Evolutionary conservation across 148 eudicot species (phyloP), one percentile per base, ranked within the genome.

Genomic region (Selenicereus undatus): DNA sequence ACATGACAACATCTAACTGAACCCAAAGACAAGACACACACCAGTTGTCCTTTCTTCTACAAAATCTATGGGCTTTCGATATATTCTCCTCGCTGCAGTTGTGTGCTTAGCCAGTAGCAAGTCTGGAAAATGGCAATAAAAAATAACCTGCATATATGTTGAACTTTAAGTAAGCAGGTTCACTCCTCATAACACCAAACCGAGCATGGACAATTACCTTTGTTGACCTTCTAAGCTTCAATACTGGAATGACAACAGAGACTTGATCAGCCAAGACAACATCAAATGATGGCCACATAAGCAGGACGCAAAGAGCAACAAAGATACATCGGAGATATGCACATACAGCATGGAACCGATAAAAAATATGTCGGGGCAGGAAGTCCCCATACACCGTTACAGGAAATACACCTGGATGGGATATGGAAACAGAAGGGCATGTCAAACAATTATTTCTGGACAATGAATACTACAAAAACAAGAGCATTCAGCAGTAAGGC

Each of bases 81-180:
- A 96, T 64, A 93, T 83, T 89, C 91, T 92, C 88, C 97, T 84
- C 29, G 93, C 87, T 21, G 83, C 0, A 39, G 98, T 93, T 10
- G 95, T 92, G 79, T 90, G 99, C 79, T 96, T 92, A 75, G 99
- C 98, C 75, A 96, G 86, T 77, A 96, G 87, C 85, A 96, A 83
- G 89, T 96, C 99, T 2, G 99, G 99, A 89, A 96, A 96, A 90
- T 96, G 98, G 79, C 97, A 93, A 81, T 93, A 96, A 84, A 96
- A 96, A 75, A 93, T 92, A 81, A 93, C 97, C 99, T 96, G 86
- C 70, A 90, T 24, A 65, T 30, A 73, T 18, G 39, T 51, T 54
- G 22, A 48, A 51, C 54, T 80, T 27, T 58, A 48, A 82, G 32
- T 68, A 36, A 35, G 54, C 10, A 27, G 66, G 62, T 29, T 27